Conservation (phyloP, 1,139 yeast species). For the Tardiomyces blankii region DNA sequence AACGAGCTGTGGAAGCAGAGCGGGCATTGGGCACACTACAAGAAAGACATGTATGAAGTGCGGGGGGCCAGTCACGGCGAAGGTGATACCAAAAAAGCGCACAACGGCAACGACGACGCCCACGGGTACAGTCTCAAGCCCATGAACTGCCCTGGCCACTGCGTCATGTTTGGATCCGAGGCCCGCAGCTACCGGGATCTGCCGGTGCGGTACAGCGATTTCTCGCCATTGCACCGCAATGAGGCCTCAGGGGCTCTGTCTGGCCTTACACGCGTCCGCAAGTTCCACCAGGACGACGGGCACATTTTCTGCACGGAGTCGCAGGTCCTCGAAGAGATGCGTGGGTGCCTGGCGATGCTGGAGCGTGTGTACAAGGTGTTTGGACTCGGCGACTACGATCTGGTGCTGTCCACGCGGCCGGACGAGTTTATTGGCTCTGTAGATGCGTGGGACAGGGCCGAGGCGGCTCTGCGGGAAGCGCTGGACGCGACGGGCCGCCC, state of each 20-base stretch:
- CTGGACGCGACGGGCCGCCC: constrained; percentile 34
- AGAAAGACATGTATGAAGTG: constrained; percentile 85
- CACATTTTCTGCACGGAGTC: constrained; percentile 90
- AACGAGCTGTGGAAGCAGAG: constrained; percentile 80
- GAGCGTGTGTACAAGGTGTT: constrained; percentile 70
- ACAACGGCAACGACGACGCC: constrained; percentile 16
- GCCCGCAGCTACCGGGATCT: constrained; percentile 90
- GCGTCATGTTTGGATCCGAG: constrained; percentile 74
- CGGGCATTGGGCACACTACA: constrained; percentile 95
- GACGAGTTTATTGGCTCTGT: constrained; percentile 81
- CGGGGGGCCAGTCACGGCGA: constrained; percentile 20
- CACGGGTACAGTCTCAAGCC: constrained; percentile 71
- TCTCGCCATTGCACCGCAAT: constrained; percentile 90
- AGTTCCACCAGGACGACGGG: constrained; percentile 98
- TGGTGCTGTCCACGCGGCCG: constrained; percentile 91
- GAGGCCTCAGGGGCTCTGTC: constrained; percentile 86
- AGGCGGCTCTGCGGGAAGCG: constrained; percentile 61
- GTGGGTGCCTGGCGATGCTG: constrained; percentile 69
- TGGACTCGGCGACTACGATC: constrained; percentile 72
- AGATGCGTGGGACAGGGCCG: constrained; percentile 86
- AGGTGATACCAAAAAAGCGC: constrained; percentile 26
- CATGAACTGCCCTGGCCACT: constrained; percentile 99
- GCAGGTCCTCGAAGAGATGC: constrained; percentile 77
- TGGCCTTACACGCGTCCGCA: constrained; percentile 90
- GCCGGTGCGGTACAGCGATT: constrained; percentile 95